Evolutionary conservation across 495 filamentous ascomycete species (phyloP).

Genomic region (Talaromyces ruber): DNA sequence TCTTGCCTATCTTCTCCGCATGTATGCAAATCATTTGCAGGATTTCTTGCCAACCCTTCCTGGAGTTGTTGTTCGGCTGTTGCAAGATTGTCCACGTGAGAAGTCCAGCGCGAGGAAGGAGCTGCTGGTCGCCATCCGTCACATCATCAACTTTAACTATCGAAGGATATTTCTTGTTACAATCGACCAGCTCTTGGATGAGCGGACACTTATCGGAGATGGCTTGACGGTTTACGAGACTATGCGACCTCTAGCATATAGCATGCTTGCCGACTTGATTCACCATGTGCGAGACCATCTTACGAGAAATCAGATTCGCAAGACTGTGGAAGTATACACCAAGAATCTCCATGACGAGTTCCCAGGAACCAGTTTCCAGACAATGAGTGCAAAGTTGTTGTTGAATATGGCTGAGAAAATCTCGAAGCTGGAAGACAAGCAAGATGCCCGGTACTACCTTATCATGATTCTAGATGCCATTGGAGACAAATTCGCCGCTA

Average conservation of each 20-base stretch:
- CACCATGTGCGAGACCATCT: constrained; percentile 90
- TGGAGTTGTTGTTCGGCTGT: constrained; percentile 79
- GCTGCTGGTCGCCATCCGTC: constrained; percentile 88
- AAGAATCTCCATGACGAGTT: constrained; percentile 93
- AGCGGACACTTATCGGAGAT: constrained; percentile 88
- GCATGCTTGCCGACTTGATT: constrained; percentile 96
- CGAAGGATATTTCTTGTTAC: constrained; percentile 89
- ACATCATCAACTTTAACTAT: constrained; percentile 99
- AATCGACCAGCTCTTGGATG: constrained; percentile 92
- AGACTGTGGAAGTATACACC: constrained; percentile 94
- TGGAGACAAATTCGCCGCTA: constrained; percentile 93
- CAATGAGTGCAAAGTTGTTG: constrained; percentile 96
- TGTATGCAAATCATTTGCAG: constrained; percentile 77
- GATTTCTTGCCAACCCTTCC: constrained; percentile 87
- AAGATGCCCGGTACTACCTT: constrained; percentile 87
- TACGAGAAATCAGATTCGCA: constrained; percentile 77
- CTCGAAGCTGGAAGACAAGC: constrained; percentile 80
- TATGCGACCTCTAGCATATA: constrained; percentile 92
- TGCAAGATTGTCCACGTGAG: constrained; percentile 91
- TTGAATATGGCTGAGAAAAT: constrained; percentile 98
- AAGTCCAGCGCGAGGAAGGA: constrained; percentile 92
- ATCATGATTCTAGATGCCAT: constrained; percentile 98
- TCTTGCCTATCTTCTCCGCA: constrained; percentile 82
- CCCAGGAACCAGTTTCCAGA: constrained; percentile 97
- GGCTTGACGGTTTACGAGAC: constrained; percentile 94